Evolutionary conservation across 805 yeast genomes (phyloP).

Genomic region (Lipomyces yamadae): DNA sequence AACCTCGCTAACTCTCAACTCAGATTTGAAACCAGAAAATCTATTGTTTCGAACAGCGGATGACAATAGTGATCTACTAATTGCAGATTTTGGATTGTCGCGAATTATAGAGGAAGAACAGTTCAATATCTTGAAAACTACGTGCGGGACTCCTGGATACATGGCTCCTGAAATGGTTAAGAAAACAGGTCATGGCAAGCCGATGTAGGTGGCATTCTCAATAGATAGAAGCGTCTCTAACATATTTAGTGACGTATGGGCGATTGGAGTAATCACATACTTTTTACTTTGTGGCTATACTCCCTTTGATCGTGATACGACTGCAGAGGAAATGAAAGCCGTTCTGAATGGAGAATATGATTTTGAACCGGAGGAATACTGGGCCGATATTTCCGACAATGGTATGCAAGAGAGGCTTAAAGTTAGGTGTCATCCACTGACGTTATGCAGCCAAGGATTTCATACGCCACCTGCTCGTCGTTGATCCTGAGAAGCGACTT

Average conservation of each 20-base stretch:
- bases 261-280: slow-evolving; percentile 72
- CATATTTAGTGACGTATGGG: slow-evolving; percentile 65
- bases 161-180: slow-evolving; percentile 73
- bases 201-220: slow-evolving; percentile 46
- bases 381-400: slow-evolving; percentile 56
- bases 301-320: slow-evolving; percentile 77
- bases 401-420: slow-evolving; percentile 40
- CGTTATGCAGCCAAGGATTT: slow-evolving; percentile 54
- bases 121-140: slow-evolving; percentile 48
- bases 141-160: slow-evolving; percentile 74
- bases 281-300: slow-evolving; percentile 74
- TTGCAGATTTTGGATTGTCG: slow-evolving; percentile 72
- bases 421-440: neutral
- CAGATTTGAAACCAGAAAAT: slow-evolving; percentile 73
- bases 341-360: slow-evolving; percentile 61
- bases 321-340: slow-evolving; percentile 68
- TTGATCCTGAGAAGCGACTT: slow-evolving; percentile 54
- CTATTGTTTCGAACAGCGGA: slow-evolving; percentile 55
- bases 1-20: neutral
- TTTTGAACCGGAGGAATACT: slow-evolving; percentile 65
- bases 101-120: slow-evolving; percentile 51
- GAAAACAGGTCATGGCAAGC: slow-evolving; percentile 58
- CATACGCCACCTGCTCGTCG: slow-evolving; percentile 57
- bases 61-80: slow-evolving; percentile 50
- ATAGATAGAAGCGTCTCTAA: neutral